Conservation (phyloP, 768 basidiomycete species). For the Pisolithus marmoratus region DNA sequence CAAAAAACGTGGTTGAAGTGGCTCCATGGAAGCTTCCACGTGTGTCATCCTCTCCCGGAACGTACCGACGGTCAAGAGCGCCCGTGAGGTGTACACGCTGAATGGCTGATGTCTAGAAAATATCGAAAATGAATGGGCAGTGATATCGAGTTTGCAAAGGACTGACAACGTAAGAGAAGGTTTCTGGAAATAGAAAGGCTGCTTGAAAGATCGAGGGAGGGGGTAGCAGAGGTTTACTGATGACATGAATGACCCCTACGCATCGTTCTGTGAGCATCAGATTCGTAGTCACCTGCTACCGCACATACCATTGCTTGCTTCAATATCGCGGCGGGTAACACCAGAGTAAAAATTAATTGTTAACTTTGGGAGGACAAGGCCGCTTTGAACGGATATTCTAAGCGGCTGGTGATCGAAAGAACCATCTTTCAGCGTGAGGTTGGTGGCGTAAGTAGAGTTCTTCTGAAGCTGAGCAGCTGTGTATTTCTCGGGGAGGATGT, state of each 20-base stretch:
- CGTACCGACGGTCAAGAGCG: slow-evolving; percentile 41
- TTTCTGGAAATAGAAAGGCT: slow-evolving; percentile 35
- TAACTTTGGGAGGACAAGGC: slow-evolving; percentile 28
- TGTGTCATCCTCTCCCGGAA: slow-evolving; percentile 29
- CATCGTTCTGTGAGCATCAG: background rate
- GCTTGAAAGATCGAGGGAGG: slow-evolving; percentile 47
- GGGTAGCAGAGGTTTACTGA: slow-evolving; percentile 51
- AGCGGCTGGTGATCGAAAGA: slow-evolving; percentile 40
- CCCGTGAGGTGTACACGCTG: slow-evolving; percentile 45
- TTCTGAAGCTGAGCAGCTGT: slow-evolving; percentile 36
- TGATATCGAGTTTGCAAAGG: background rate
- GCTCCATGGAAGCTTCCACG: slow-evolving; percentile 40
- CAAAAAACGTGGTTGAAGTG: slow-evolving; percentile 48
- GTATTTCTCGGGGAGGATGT: slow-evolving; percentile 41
- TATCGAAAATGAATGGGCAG: background rate
- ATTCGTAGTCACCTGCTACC: background rate
- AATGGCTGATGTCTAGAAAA: slow-evolving; percentile 47
- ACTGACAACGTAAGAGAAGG: slow-evolving; percentile 47
- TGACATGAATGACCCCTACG: slow-evolving; percentile 45
- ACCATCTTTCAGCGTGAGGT: slow-evolving; percentile 36
- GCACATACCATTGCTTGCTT: slow-evolving; percentile 46
- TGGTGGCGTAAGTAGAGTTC: slow-evolving; percentile 51
- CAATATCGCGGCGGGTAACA: slow-evolving; percentile 35
- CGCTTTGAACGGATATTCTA: slow-evolving; percentile 37
- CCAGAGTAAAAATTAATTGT: slow-evolving; percentile 47